phyloP scores from a whole-genome alignment of 192 early-diverging fungal species.

The Paraglomus brasilianum region DNA sequence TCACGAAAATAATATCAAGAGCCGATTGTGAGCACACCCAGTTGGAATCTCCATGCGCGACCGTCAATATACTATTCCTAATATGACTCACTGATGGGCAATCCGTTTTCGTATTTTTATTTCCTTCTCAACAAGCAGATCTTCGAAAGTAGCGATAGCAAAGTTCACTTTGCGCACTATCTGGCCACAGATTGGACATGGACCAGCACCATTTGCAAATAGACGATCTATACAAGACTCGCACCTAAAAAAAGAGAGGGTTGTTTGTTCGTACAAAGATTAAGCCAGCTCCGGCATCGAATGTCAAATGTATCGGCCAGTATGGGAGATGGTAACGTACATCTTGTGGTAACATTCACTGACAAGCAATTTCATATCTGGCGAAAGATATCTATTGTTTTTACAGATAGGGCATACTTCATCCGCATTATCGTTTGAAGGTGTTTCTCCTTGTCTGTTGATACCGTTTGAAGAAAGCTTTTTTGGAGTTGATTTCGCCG shows the following conservation, averaged over 20 bases:
- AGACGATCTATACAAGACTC: conserved; percentile 85
- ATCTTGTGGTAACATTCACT: conserved; percentile 95
- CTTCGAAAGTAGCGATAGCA: conserved; percentile 89
- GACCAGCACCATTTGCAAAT: conserved; percentile 82
- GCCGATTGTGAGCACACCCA: neutral
- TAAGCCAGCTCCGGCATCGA: neutral
- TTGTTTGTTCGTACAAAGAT: neutral
- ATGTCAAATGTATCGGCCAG: neutral
- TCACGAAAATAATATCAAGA: neutral
- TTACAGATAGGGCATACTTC: conserved; percentile 78
- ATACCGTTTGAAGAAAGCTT: no score
- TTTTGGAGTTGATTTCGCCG: no score
- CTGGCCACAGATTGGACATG: conserved; percentile 80
- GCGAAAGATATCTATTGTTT: conserved; percentile 82
- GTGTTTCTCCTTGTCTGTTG: no score
- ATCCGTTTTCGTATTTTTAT: conserved; percentile 78
- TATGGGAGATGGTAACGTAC: conserved; percentile 42
- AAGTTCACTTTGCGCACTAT: conserved; percentile 83
- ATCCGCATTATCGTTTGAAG: conserved; percentile 16
- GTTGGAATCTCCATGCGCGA: no score
- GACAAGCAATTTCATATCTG: conserved; percentile 84
- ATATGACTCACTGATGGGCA: conserved; percentile 55
- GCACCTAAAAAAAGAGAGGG: conserved; percentile 57
- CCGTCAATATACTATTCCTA: no score
- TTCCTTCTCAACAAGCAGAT: conserved; percentile 93